Conservation (phyloP, 2,329 filamentous ascomycete species). For the Diaporthe velutina region DNA sequence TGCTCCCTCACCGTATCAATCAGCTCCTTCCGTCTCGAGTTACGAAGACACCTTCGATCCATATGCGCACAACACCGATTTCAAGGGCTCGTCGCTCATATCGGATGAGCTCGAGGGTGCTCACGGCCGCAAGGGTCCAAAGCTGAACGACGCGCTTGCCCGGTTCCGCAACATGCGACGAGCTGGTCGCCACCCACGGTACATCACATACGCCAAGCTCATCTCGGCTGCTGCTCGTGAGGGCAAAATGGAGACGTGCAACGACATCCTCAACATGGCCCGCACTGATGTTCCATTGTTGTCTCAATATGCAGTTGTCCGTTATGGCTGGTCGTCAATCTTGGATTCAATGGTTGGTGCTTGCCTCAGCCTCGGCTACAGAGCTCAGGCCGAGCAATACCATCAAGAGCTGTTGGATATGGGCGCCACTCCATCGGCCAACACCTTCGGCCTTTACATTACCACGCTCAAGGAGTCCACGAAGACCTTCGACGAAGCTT, state of each 20-base stretch:
- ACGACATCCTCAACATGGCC: slow-evolving; percentile 91
- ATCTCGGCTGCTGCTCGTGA: slow-evolving; percentile 91
- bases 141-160: slow-evolving; percentile 83
- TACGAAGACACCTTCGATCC: slow-evolving; percentile 91
- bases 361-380: slow-evolving; percentile 85
- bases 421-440: slow-evolving; percentile 91
- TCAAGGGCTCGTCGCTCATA: slow-evolving; percentile 92
- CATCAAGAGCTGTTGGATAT: slow-evolving; percentile 93
- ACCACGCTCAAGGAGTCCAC: slow-evolving; percentile 98
- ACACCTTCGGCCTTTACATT: slow-evolving; percentile 98
- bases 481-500: slow-evolving; percentile 97
- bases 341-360: slow-evolving; percentile 97
- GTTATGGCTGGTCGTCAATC: slow-evolving; percentile 97
- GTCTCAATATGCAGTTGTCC: slow-evolving; percentile 85
- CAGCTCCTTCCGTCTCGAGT: slow-evolving; percentile 68
- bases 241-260: slow-evolving; percentile 82
- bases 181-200: slow-evolving; percentile 89
- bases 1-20: slow-evolving; percentile 63
- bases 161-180: slow-evolving; percentile 95
- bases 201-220: slow-evolving; percentile 96
- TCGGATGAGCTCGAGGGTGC: slow-evolving; percentile 89
- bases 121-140: slow-evolving; percentile 78
- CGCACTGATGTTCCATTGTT: slow-evolving; percentile 88
- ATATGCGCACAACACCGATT: slow-evolving; percentile 90
- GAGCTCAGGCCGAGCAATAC: slow-evolving; percentile 84